Evolutionary conservation across 1,139 yeast species (phyloP).

Genomic region (Diutina pseudorugosa): DNA sequence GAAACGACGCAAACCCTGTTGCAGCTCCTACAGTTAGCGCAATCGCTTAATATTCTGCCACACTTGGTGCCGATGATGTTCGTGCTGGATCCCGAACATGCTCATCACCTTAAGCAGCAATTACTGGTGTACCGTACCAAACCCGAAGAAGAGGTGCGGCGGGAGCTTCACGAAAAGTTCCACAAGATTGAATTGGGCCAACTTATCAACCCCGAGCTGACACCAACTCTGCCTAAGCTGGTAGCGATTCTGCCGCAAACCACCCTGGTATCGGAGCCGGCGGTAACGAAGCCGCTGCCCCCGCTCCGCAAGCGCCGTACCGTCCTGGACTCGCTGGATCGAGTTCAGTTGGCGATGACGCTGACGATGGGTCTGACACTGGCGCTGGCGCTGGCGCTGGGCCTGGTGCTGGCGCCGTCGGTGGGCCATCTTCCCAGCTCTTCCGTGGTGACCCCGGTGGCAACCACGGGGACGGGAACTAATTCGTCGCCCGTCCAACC

Average conservation of each 20-base stretch:
- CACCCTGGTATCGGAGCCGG: not conserved
- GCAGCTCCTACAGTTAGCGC: constrained; percentile 1
- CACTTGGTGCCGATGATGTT: constrained; percentile 2
- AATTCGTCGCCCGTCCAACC: not conserved
- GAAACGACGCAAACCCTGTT: not conserved
- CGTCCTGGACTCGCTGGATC: constrained; percentile 4
- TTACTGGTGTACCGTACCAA: not conserved
- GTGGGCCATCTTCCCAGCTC: not conserved
- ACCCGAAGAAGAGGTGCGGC: not conserved
- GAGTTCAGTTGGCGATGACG: not conserved
- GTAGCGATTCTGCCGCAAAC: not conserved
- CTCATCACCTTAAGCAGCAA: not conserved
- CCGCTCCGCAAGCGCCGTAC: constrained; percentile 1
- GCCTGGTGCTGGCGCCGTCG: not conserved
- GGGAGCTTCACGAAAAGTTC: not conserved
- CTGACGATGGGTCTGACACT: not conserved
- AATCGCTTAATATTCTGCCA: not conserved
- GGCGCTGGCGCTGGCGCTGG: not conserved
- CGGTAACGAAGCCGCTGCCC: not conserved
- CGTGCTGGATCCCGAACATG: not conserved
- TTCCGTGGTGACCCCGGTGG: not conserved
- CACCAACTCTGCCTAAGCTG: constrained; percentile 4
- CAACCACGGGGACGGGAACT: not conserved
- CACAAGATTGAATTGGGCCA: not conserved
- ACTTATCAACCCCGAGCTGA: constrained; percentile 2